Evolutionary conservation across 2,329 filamentous ascomycete genomes (phyloP).

Genomic region (Neocatenulostroma microsporum): DNA sequence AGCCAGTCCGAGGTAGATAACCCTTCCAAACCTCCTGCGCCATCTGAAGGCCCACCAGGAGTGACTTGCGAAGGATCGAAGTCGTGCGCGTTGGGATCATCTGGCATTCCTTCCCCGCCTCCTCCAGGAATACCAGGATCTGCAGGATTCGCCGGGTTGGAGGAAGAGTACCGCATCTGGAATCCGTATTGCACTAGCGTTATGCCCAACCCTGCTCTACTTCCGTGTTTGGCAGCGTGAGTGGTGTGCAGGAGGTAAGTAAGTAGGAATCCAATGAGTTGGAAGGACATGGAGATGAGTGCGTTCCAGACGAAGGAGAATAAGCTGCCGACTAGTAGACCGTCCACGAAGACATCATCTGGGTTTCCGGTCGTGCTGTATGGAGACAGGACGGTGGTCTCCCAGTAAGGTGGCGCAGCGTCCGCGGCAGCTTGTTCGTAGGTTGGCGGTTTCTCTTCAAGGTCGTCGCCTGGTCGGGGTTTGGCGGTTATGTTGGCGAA

Average conservation of each 20-base stretch:
- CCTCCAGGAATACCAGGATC: conserved; percentile 13
- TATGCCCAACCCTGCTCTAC: conserved; percentile 85
- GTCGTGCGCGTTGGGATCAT: conserved; percentile 82
- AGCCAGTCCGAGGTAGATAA: conserved; percentile 78
- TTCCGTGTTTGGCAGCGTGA: conserved; percentile 96
- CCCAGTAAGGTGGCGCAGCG: conserved; percentile 95
- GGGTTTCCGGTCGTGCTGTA: conserved; percentile 77
- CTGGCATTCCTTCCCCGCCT: conserved; percentile 49
- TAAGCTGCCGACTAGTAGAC: conserved; percentile 80
- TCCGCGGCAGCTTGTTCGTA: conserved; percentile 98
- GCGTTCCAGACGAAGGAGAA: conserved; percentile 87
- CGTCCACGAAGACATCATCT: conserved; percentile 95
- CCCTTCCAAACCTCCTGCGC: not conserved
- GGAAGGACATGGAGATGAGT: conserved; percentile 97
- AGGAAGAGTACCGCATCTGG: conserved; percentile 63
- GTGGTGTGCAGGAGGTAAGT: conserved; percentile 97
- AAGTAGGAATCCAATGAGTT: conserved; percentile 92
- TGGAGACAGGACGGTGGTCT: conserved; percentile 93
- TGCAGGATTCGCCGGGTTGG: conserved; percentile 23
- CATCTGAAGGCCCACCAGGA: not conserved
- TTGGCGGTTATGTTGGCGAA: conserved; percentile 93
- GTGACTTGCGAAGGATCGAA: conserved; percentile 69
- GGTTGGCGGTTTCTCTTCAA: conserved; percentile 91
- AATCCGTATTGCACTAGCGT: conserved; percentile 96
- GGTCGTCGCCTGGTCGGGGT: conserved; percentile 70